Evolutionary conservation across 2,329 filamentous ascomycete species (phyloP).

Genomic region (Ophiostoma australiae): DNA sequence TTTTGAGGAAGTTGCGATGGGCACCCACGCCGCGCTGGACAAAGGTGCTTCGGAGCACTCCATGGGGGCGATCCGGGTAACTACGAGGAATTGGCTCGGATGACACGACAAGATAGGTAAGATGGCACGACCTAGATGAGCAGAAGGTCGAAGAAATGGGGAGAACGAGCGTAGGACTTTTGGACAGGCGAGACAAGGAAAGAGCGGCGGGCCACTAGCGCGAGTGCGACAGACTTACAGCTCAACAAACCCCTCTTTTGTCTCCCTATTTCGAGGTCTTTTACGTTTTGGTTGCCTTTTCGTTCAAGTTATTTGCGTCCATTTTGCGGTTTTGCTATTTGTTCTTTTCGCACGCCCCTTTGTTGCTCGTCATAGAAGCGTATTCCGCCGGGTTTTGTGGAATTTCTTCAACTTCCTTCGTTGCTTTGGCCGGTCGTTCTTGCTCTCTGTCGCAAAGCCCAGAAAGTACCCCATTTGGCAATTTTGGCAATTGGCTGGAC

Average conservation of each 20-base stretch:
- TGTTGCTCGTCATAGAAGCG: background rate
- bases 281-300: slow-evolving; percentile 2
- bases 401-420: background rate
- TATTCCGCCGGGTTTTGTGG: background rate
- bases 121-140: slow-evolving; percentile 9
- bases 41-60: slow-evolving; percentile 17
- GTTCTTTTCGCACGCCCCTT: background rate
- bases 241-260: slow-evolving; percentile 21
- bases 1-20: slow-evolving; percentile 16
- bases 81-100: slow-evolving; percentile 14
- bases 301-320: background rate
- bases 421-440: slow-evolving; percentile 8
- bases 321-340: background rate
- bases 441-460: slow-evolving; percentile 2
- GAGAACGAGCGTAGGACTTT: slow-evolving; percentile 23
- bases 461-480: slow-evolving; percentile 9
- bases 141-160: slow-evolving; percentile 9
- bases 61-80: slow-evolving; percentile 22
- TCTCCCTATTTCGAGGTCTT: slow-evolving; percentile 12
- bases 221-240: slow-evolving; percentile 15
- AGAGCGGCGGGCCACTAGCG: slow-evolving; percentile 21
- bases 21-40: background rate
- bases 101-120: slow-evolving; percentile 14
- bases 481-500: background rate
- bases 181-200: slow-evolving; percentile 17